These are phyloP conservation scores for Gentiana straminea DNA, from an alignment of 257 asterid genomes.

Conservation along the genomic window DNA sequence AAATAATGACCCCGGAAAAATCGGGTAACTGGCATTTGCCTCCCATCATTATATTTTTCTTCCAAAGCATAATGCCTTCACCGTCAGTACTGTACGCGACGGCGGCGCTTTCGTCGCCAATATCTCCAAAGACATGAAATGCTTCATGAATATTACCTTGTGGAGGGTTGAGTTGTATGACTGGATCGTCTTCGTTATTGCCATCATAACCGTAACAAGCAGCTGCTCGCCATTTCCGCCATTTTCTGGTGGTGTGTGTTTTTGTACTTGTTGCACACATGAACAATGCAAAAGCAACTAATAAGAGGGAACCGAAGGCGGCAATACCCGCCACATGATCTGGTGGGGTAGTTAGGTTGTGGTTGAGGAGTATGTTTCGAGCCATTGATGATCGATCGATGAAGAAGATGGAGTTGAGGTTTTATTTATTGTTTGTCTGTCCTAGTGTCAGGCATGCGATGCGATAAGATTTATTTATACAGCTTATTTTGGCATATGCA, in stretches of 20 bases:
- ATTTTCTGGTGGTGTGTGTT: constrained; percentile 29
- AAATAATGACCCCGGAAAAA: constrained; percentile 68
- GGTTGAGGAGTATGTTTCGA: constrained; percentile 21
- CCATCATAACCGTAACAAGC: constrained; percentile 44
- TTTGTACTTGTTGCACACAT: constrained; percentile 23
- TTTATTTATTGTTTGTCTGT: neutral
- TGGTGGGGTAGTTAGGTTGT: constrained; percentile 16
- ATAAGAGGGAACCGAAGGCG: constrained; percentile 34
- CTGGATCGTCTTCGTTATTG: constrained; percentile 39
- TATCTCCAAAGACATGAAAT: constrained; percentile 29
- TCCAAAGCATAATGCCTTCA: constrained; percentile 35
- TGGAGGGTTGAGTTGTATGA: constrained; percentile 43
- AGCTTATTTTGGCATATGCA: neutral
- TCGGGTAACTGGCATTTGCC: constrained; percentile 81
- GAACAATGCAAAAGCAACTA: constrained; percentile 52
- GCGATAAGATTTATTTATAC: neutral
- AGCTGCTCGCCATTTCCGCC: constrained; percentile 37
- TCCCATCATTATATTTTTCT: constrained; percentile 74
- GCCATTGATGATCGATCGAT: constrained; percentile 24
- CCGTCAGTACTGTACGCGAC: constrained; percentile 30
- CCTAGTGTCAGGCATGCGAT: too few species aligned
- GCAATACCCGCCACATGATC: constrained; percentile 28
- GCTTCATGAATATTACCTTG: constrained; percentile 10
- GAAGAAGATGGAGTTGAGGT: neutral
- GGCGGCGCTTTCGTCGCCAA: constrained; percentile 33